Evolutionary conservation across 257 asterid species (phyloP).

Genomic region (Primulina huaijiensis): DNA sequence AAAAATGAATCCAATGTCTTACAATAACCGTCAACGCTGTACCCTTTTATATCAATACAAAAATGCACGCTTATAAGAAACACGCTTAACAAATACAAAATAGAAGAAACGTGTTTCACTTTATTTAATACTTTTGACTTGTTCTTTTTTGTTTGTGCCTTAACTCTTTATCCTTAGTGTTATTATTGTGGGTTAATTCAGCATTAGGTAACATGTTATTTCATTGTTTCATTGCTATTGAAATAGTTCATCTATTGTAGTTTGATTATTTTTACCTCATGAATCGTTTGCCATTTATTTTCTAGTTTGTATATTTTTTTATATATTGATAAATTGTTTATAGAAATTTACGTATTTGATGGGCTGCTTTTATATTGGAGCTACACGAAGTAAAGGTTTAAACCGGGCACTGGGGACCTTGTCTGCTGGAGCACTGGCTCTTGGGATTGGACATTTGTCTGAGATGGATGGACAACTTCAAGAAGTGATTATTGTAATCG

Average conservation of each 20-base stretch:
- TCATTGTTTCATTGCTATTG: neutral
- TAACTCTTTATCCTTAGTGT: neutral
- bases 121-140: too few relatives aligned
- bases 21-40: too few relatives aligned
- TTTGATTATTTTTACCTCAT: neutral
- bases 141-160: neutral
- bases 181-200: too few relatives aligned
- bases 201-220: neutral
- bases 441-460: conserved; percentile 69
- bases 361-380: conserved; percentile 42
- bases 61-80: too few relatives aligned
- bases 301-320: neutral
- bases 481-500: conserved; percentile 63
- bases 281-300: neutral
- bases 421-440: conserved; percentile 83
- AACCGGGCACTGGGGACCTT: conserved; percentile 88
- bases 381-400: conserved; percentile 84
- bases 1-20: too few relatives aligned
- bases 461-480: conserved; percentile 48
- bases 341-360: conserved; percentile 2
- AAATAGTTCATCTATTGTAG: neutral
- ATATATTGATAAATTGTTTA: neutral
- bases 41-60: too few relatives aligned
- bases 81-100: too few relatives aligned
- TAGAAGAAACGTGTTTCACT: too few relatives aligned